phyloP scores from a whole-genome alignment of 179 eudicot genomes.

The Silene noctiflora region DNA sequence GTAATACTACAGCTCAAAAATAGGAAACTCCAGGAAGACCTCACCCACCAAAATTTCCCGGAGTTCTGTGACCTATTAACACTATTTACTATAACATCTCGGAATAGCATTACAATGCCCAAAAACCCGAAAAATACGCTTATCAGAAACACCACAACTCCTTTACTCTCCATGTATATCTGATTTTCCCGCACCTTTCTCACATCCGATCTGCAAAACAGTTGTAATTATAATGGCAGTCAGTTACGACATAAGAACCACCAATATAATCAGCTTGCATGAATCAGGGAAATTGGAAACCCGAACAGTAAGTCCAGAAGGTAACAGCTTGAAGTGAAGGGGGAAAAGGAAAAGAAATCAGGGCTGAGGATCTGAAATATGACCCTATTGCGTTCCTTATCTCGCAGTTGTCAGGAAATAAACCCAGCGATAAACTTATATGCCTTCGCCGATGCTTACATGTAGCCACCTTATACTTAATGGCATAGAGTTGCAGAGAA shows the following conservation, averaged over 20 bases:
- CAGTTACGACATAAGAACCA: neutral
- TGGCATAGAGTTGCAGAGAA: no score
- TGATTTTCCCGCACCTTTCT: constrained; percentile 39
- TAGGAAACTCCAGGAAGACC: constrained; percentile 63
- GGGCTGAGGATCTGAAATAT: no score
- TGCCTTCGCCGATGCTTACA: no score
- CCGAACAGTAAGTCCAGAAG: no score
- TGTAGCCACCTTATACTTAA: no score
- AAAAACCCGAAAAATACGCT: constrained; percentile 54
- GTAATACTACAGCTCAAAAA: constrained; percentile 51
- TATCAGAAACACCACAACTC: constrained; percentile 43
- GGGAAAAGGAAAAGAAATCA: no score
- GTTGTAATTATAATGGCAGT: neutral
- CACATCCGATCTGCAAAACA: constrained; percentile 38
- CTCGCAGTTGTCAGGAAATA: no score
- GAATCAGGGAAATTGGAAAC: no score
- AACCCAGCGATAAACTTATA: no score
- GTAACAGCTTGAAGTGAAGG: no score
- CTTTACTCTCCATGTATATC: constrained; percentile 40
- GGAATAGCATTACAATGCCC: constrained; percentile 47
- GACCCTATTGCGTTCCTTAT: no score
- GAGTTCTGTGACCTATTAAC: constrained; percentile 39
- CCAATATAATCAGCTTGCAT: neutral
- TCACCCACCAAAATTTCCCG: constrained; percentile 71
- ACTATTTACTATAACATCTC: constrained; percentile 41